These are phyloP conservation scores for Metschnikowia amazonensis DNA, from an alignment of 805 yeast genomes.

Conservation along the genomic window DNA sequence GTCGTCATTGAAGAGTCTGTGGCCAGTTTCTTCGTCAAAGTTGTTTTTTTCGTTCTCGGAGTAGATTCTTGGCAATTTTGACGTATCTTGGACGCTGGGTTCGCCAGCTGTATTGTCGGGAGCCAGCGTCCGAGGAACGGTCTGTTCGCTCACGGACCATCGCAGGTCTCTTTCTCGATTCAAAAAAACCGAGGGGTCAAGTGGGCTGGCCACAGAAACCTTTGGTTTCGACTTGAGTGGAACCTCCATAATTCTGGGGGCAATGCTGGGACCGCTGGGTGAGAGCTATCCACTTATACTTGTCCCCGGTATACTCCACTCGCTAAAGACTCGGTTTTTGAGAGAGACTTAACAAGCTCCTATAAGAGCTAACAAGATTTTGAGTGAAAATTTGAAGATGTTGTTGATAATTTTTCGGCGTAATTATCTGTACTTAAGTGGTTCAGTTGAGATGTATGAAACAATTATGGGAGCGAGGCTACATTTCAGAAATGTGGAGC, in stretches of 20 bases:
- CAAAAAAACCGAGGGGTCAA: slow-evolving; percentile 10
- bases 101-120: neutral
- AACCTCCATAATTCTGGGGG: slow-evolving; percentile 28
- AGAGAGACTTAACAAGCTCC: neutral
- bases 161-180: slow-evolving; percentile 6
- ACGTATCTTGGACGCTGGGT: slow-evolving; percentile 14
- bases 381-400: neutral
- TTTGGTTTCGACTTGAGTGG: slow-evolving; percentile 39
- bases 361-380: neutral
- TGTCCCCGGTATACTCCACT: slow-evolving; percentile 1
- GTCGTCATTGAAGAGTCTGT: slow-evolving; percentile 51
- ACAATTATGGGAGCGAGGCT: slow-evolving; percentile 1
- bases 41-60: slow-evolving; percentile 65
- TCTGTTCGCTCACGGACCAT: slow-evolving; percentile 7
- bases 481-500: slow-evolving; percentile 5
- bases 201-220: slow-evolving; percentile 24
- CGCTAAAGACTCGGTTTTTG: neutral
- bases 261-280: neutral
- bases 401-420: neutral
- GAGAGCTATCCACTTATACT: neutral
- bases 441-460: neutral
- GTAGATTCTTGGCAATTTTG: slow-evolving; percentile 48
- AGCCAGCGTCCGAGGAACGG: neutral
- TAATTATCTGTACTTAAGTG: neutral
- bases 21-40: slow-evolving; percentile 54